These are phyloP conservation scores for Syzygium syzygioides DNA, from an alignment of 441 rosid genomes.

Conservation along the genomic window DNA sequence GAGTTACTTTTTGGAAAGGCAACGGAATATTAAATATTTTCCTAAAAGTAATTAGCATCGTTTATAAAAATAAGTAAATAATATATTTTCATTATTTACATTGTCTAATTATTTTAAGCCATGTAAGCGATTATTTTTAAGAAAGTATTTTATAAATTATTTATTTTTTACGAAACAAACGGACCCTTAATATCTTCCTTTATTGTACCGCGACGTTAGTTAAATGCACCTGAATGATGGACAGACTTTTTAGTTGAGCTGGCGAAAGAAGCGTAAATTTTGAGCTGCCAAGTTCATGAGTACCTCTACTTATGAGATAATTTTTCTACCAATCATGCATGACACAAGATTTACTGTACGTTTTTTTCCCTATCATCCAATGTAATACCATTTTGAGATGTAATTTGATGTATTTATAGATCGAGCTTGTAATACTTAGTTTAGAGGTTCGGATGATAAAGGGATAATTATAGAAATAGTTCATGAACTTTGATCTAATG, in stretches of 20 bases:
- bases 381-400: background rate
- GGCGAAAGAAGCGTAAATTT: background rate
- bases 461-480: no score
- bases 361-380: fast-evolving
- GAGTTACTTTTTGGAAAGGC: background rate
- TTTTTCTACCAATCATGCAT: fast-evolving
- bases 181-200: background rate
- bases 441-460: background rate
- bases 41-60: no score
- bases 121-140: no score
- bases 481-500: no score
- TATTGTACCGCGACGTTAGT: background rate
- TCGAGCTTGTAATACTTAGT: fast-evolving
- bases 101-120: no score
- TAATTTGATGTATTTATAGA: background rate
- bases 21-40: background rate
- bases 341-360: fast-evolving
- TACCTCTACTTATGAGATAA: background rate
- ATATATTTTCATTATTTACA: no score
- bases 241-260: background rate
- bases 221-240: background rate
- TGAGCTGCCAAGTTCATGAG: fast-evolving
- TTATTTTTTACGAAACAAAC: no score
- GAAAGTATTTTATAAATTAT: no score
- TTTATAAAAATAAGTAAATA: no score